These are phyloP conservation scores for Phytophthora lateralis DNA, from an alignment of 352 stramenopile species.

Conservation along the genomic window DNA sequence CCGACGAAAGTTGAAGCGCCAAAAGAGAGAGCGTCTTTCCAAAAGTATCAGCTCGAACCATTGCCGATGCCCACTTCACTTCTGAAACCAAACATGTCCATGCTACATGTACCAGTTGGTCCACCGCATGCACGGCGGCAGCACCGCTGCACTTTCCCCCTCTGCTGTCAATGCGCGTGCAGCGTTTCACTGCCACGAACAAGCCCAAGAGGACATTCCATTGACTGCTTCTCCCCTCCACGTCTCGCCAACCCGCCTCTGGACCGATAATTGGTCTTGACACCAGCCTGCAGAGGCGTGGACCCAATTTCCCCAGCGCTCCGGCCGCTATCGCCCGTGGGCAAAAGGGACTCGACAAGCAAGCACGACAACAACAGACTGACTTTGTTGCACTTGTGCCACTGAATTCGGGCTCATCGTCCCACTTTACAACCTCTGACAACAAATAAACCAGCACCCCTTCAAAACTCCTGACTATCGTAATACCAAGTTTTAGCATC, in stretches of 20 bases:
- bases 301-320: conserved; percentile 2
- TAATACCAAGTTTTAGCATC: neutral
- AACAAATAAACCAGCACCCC: neutral
- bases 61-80: neutral
- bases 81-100: conserved; percentile 6
- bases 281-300: conserved; percentile 13
- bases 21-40: conserved; percentile 1
- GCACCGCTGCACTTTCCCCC: neutral
- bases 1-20: conserved; percentile 1
- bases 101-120: neutral
- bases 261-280: conserved; percentile 14
- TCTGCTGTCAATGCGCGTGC: neutral
- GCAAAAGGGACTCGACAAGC: conserved; percentile 16
- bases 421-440: neutral
- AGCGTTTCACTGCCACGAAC: conserved; percentile 1
- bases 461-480: neutral
- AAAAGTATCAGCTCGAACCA: neutral
- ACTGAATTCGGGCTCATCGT: neutral
- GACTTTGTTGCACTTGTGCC: conserved; percentile 1
- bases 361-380: conserved; percentile 12
- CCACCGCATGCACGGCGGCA: neutral
- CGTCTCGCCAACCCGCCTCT: conserved; percentile 3
- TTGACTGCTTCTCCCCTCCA: conserved; percentile 16
- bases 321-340: conserved; percentile 18
- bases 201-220: conserved; percentile 21